A percentile compares a stretch with the other conserved stretches of the same genome.
Evolutionary conservation across 306 rosid genomes (phyloP).

Genomic region (Acacia acuminata): DNA sequence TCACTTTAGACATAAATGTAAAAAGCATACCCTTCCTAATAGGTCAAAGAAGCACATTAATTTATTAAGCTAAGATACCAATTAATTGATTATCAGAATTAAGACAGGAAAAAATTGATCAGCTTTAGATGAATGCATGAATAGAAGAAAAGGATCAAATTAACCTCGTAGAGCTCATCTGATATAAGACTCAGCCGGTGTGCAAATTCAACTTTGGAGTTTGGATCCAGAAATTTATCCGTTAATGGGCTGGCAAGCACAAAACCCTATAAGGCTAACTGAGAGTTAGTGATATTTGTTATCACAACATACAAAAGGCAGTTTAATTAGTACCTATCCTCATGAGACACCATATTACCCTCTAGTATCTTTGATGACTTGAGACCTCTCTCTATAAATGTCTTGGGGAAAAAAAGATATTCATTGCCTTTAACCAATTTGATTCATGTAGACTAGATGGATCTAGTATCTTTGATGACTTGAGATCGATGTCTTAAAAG

Average conservation of each 20-base stretch:
- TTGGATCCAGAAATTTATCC: rapidly evolving
- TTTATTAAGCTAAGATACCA: not conserved
- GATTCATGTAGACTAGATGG: too few relatives aligned
- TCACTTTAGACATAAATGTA: not conserved
- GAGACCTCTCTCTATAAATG: too few relatives aligned
- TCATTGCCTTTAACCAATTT: too few relatives aligned
- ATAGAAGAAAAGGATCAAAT: not conserved
- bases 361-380: not conserved
- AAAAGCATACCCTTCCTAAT: not conserved
- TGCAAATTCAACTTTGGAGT: not conserved
- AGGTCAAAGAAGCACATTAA: not conserved
- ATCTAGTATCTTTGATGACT: too few relatives aligned
- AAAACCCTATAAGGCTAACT: not conserved
- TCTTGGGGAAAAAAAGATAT: too few relatives aligned
- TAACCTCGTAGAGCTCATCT: conserved; percentile 11
- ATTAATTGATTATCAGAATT: not conserved
- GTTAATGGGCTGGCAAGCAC: not conserved
- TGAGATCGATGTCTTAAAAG: not conserved
- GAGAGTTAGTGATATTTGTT: not conserved
- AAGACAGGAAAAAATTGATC: not conserved
- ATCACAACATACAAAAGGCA: not conserved
- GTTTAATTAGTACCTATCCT: not conserved
- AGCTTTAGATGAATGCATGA: not conserved
- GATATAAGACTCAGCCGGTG: not conserved
- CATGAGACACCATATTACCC: not conserved